Conservation (phyloP, 495 filamentous ascomycete genomes). For the Lentithecium fluviatile region DNA sequence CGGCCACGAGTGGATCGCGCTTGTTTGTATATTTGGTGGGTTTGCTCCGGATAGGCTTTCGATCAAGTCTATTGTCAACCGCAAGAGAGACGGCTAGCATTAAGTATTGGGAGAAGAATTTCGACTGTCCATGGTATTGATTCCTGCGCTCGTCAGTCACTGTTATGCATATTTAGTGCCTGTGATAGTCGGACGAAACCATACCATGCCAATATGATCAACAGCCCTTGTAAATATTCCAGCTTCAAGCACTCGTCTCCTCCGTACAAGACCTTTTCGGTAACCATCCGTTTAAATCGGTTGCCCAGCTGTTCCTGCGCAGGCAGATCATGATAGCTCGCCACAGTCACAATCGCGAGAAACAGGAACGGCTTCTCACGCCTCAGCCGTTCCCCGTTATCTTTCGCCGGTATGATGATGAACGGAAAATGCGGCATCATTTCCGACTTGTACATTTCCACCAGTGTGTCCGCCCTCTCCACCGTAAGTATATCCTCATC, state of each 20-base stretch:
- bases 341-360: conserved; percentile 23
- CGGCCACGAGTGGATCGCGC: conserved; percentile 9
- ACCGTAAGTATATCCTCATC: conserved; percentile 19
- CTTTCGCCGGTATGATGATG: conserved; percentile 13
- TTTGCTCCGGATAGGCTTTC: conserved; percentile 15
- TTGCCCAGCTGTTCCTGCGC: conserved; percentile 19
- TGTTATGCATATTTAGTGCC: not conserved
- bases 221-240: conserved; percentile 29
- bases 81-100: conserved; percentile 24
- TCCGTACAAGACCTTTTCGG: conserved; percentile 25
- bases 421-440: conserved; percentile 34
- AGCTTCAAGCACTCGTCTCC: conserved; percentile 21
- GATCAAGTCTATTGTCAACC: conserved; percentile 27
- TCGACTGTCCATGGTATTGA: conserved; percentile 23
- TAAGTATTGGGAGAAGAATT: conserved; percentile 25
- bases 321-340: conserved; percentile 19
- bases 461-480: conserved; percentile 25
- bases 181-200: not conserved
- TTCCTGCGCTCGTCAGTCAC: conserved; percentile 17
- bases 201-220: conserved; percentile 27
- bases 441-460: conserved; percentile 30
- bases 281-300: conserved; percentile 26
- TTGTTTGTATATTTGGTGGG: not conserved
- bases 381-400: conserved; percentile 8
- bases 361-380: conserved; percentile 27